Conservation (phyloP, 305 asterid species). For the Solanum hybrid region DNA sequence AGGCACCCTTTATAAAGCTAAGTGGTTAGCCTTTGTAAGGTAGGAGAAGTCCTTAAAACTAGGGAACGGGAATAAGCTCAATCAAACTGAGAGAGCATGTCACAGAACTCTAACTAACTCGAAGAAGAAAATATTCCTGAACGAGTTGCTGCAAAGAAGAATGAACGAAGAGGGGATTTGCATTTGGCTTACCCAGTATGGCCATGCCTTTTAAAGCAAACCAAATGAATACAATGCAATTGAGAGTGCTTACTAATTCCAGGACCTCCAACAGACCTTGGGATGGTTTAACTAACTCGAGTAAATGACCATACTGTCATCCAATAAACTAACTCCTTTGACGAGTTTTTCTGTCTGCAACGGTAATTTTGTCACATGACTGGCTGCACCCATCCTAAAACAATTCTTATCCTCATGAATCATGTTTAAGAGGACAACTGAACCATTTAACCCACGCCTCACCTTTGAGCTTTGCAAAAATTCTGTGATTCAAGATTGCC, state of each 20-base stretch:
- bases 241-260: neutral
- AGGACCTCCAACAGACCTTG: neutral
- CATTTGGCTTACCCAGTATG: neutral
- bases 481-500: neutral
- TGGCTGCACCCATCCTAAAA: neutral
- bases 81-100: neutral
- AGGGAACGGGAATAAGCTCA: neutral
- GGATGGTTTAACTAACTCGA: neutral
- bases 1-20: neutral
- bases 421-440: neutral
- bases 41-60: neutral
- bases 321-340: neutral
- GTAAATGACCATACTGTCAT: neutral
- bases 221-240: neutral
- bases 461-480: neutral
- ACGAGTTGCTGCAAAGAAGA: neutral
- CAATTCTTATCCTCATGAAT: neutral
- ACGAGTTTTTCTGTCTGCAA: neutral
- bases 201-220: neutral
- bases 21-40: neutral
- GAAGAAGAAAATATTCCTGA: neutral
- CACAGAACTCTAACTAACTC: neutral
- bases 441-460: neutral
- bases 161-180: neutral
- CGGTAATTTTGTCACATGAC: neutral